Conservation (phyloP, 352 stramenopile species). For the Phytophthora multivora region DNA sequence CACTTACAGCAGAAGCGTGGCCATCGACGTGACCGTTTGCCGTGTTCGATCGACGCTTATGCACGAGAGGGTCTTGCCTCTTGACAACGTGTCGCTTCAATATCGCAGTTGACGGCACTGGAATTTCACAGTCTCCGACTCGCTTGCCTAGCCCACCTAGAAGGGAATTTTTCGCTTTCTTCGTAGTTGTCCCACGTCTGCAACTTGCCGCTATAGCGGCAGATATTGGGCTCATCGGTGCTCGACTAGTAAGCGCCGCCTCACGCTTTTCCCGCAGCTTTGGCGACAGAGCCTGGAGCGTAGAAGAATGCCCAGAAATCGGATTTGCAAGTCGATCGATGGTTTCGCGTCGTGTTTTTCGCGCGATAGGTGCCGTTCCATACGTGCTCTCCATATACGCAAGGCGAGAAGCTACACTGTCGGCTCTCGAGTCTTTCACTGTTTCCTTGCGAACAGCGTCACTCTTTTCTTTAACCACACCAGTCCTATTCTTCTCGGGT, state of each 20-base stretch:
- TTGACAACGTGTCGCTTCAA: constrained; percentile 15
- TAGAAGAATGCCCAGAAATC: constrained; percentile 70
- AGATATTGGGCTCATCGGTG: constrained; percentile 17
- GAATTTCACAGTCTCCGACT: neutral
- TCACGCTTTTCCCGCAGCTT: constrained; percentile 61
- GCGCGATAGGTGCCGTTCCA: constrained; percentile 46
- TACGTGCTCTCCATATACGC: constrained; percentile 71
- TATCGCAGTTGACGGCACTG: neutral
- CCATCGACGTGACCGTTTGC: neutral
- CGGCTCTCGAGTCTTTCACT: neutral
- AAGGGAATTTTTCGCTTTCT: constrained; percentile 10
- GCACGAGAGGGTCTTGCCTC: constrained; percentile 18
- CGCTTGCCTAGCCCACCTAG: neutral
- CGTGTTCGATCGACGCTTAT: constrained; percentile 20
- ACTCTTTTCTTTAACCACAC: constrained; percentile 3
- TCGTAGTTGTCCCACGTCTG: constrained; percentile 6
- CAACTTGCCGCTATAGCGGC: constrained; percentile 19
- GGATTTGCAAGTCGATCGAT: constrained; percentile 70
- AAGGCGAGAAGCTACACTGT: constrained; percentile 31
- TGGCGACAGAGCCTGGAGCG: constrained; percentile 60
- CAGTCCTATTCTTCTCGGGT: neutral
- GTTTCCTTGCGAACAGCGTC: neutral
- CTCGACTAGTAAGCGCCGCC: constrained; percentile 21
- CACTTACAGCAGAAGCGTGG: neutral
- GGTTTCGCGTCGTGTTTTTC: constrained; percentile 63